These are phyloP conservation scores for Lepidium sativum DNA, from an alignment of 345 rosid species.

Conservation along the genomic window DNA sequence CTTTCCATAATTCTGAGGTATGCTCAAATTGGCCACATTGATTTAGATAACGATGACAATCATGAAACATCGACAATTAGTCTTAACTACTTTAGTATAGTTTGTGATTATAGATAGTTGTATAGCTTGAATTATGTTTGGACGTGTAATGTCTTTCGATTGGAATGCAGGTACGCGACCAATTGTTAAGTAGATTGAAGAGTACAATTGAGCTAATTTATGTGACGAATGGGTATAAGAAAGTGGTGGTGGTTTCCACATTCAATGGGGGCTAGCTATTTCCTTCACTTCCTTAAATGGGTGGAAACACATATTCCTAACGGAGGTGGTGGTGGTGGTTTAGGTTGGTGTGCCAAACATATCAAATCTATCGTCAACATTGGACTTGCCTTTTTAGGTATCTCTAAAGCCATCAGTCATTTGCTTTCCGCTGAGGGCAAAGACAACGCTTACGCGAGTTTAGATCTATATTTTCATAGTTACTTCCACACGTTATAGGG, in stretches of 20 bases:
- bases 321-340: constrained; percentile 64
- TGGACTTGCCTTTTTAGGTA: constrained; percentile 58
- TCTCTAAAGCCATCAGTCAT: constrained; percentile 54
- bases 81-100: background rate
- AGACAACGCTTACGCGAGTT: constrained; percentile 54
- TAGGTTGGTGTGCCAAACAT: constrained; percentile 62
- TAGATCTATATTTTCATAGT: background rate
- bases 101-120: background rate
- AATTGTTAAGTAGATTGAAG: constrained; percentile 64
- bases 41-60: background rate
- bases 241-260: constrained; percentile 83
- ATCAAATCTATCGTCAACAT: constrained; percentile 63
- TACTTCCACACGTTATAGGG: background rate
- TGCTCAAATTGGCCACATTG: background rate
- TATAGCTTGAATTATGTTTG: background rate
- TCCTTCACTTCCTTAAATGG: constrained; percentile 84
- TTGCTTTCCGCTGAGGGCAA: constrained; percentile 52
- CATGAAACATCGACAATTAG: background rate
- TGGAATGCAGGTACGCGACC: constrained; percentile 53
- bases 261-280: constrained; percentile 68
- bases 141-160: constrained; percentile 12
- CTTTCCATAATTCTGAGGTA: constrained; percentile 67
- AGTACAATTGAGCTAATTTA: constrained; percentile 68
- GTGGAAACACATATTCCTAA: constrained; percentile 53
- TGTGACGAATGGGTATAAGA: constrained; percentile 45